Evolutionary conservation across 2,329 filamentous ascomycete genomes (phyloP).

Genomic region (Curvularia eragrostidis): DNA sequence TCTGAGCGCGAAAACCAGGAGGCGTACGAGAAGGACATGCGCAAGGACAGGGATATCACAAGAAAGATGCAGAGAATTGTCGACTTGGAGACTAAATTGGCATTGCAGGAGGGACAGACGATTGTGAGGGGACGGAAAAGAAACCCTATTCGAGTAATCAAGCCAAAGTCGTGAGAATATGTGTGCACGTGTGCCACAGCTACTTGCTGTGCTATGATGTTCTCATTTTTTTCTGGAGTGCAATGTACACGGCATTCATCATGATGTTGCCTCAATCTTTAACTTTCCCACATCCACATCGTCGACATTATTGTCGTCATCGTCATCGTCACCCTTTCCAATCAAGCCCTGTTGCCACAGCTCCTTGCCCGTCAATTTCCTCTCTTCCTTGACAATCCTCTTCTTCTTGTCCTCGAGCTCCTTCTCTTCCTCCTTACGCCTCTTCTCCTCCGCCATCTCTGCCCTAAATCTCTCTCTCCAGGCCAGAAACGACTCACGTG

Average conservation of each 20-base stretch:
- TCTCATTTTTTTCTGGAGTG: constrained; percentile 5
- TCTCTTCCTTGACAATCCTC: constrained; percentile 69
- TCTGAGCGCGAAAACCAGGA: constrained; percentile 24
- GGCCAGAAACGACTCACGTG: constrained; percentile 79
- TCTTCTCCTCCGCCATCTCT: constrained; percentile 79
- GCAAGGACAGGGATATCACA: constrained; percentile 44
- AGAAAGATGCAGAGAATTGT: constrained; percentile 57
- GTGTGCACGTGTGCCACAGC: neutral
- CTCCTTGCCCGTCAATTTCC: constrained; percentile 72
- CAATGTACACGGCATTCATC: constrained; percentile 4
- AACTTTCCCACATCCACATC: constrained; percentile 55
- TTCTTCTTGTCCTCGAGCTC: constrained; percentile 68
- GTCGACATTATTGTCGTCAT: constrained; percentile 66
- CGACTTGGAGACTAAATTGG: constrained; percentile 56
- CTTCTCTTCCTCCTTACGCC: constrained; percentile 68
- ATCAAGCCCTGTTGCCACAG: constrained; percentile 58
- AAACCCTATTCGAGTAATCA: constrained; percentile 32
- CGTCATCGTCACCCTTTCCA: constrained; percentile 71
- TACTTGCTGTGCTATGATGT: constrained; percentile 17
- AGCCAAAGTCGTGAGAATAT: constrained; percentile 13
- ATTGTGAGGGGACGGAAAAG: constrained; percentile 37
- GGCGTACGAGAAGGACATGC: constrained; percentile 26
- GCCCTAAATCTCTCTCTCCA: constrained; percentile 80
- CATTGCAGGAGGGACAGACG: constrained; percentile 48
- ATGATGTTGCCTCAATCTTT: constrained; percentile 56